Evolutionary conservation across 352 stramenopile genomes (phyloP), one percentile per base, ranked within the genome.

Genomic region (Globisporangium polare): DNA sequence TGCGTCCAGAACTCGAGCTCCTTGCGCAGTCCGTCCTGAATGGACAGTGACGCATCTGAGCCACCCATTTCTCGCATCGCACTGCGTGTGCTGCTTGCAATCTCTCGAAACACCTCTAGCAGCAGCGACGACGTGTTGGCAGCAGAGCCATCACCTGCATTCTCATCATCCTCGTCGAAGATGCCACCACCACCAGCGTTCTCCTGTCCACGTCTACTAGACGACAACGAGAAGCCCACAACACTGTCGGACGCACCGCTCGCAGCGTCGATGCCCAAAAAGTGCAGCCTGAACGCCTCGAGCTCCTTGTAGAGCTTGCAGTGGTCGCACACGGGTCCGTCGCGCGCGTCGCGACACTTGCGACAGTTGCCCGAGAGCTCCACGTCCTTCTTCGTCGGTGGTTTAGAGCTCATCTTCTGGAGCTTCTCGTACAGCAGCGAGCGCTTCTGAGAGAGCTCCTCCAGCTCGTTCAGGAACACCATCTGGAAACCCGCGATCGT

Each of bases 251-350:
- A 27, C 9, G 66, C 60, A 3, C 17, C 52, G 24, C 31, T 73
- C 35, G 58, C 57, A 29, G 53, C 65, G 42, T 88, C 77, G 33
- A 88, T 58, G 0, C 83, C 80, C 8, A 85, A 69, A 31, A 89
- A 67, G 53, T 92, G 79, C 45, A 78, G 72, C 24, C 69, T 67
- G 61, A 79, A 89, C 2, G 67, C 67, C 49, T 88, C 74, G 5
- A 89, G 58, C 27, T 92, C 79, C 42, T 80, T 78, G 63, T 88
- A 88, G 15, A 90, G 63, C 18, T 74, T 72, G 53, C 85, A 94
- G 43, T 94, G 80, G 26, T 62, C 68, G 58, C 85, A 94, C 18
- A 78, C 63, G 0, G 79, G 80, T 1, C 85, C 85, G 15, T 75
- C 71, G 20, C 80, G 75, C 0, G 62, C 68, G 27, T 92, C 78